These are phyloP conservation scores for Monilinia vaccinii-corymbosi DNA, from an alignment of 2,329 filamentous ascomycete species.

Conservation along the genomic window DNA sequence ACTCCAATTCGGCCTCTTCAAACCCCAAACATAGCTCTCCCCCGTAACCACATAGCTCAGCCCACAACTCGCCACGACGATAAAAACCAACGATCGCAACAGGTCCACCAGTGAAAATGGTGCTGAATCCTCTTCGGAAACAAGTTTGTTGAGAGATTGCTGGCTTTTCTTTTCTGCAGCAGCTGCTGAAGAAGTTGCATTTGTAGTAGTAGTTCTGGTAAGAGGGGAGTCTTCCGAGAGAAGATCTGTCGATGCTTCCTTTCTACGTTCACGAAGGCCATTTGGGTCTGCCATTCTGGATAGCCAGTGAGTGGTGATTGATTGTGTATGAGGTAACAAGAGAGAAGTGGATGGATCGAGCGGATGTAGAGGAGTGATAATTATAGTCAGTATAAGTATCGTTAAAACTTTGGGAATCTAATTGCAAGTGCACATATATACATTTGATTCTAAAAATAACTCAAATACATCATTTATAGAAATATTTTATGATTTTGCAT, in stretches of 20 bases:
- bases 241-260: not conserved
- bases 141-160: conserved; percentile 6
- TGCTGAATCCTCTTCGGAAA: conserved; percentile 23
- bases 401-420: not conserved
- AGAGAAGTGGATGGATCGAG: not conserved
- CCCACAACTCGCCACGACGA: conserved; percentile 20
- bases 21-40: conserved; percentile 25
- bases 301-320: not conserved
- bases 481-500: not conserved
- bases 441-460: too few relatives aligned
- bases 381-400: not conserved
- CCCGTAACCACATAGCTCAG: conserved; percentile 27
- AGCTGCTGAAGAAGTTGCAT: not conserved
- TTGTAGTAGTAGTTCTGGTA: not conserved
- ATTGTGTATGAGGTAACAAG: not conserved
- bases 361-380: not conserved
- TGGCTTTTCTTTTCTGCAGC: not conserved
- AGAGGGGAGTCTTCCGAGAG: not conserved
- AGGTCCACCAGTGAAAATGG: conserved; percentile 23
- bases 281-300: not conserved
- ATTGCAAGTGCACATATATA: too few relatives aligned
- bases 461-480: too few relatives aligned
- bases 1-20: conserved; percentile 23
- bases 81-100: conserved; percentile 23
- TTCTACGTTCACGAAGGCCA: not conserved